Conservation (phyloP, 306 rosid genomes). For the Glycine tomentella region DNA sequence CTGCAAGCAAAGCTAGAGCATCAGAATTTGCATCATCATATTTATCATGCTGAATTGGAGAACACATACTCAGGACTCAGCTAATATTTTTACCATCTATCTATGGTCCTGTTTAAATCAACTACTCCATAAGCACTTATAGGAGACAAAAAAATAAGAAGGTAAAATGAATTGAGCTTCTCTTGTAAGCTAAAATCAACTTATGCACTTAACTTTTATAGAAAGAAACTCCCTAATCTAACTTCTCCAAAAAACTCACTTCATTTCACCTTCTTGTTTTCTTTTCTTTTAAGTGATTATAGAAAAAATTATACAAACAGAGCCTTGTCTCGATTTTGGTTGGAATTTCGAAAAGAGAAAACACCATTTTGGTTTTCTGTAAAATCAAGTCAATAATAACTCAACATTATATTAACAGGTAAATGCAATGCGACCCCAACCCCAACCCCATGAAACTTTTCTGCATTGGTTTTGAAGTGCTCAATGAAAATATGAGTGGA, state of each 20-base stretch:
- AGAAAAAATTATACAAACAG: background rate
- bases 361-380: background rate
- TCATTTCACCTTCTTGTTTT: background rate
- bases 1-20: conserved; percentile 60
- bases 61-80: background rate
- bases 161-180: too few species aligned
- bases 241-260: too few species aligned
- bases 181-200: too few species aligned
- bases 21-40: conserved; percentile 3
- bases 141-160: too few species aligned
- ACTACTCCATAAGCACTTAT: background rate
- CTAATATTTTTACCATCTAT: conserved; percentile 13
- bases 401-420: background rate
- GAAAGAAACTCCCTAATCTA: too few species aligned
- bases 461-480: background rate
- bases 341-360: conserved; percentile 1
- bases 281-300: background rate
- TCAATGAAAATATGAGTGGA: background rate
- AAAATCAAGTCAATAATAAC: background rate
- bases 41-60: conserved; percentile 13
- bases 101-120: background rate
- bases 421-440: conserved; percentile 8
- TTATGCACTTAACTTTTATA: too few species aligned
- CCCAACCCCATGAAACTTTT: background rate
- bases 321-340: background rate